A percentile compares a stretch with the other conserved stretches of the same genome.
Conservation (phyloP, 305 asterid genomes). For the Galium porrigens region DNA sequence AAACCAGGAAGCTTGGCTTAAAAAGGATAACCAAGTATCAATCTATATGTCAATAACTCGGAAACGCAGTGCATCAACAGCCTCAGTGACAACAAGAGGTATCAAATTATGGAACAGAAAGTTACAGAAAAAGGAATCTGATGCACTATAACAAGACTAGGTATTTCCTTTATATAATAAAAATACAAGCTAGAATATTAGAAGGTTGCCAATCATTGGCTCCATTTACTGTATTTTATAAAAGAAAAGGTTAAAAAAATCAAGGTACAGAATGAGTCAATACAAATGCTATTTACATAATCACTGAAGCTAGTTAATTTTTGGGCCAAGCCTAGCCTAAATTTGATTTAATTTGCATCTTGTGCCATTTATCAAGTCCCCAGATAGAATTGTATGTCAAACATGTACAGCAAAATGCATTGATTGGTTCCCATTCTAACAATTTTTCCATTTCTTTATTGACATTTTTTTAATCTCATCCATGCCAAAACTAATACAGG, state of each 20-base stretch:
- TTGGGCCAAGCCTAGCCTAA: neutral
- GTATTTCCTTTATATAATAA: neutral
- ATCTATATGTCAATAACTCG: neutral
- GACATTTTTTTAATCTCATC: neutral
- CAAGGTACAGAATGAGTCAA: no score
- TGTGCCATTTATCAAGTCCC: neutral
- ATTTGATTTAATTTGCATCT: neutral
- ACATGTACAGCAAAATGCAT: neutral
- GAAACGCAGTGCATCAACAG: neutral
- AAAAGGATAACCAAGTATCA: neutral
- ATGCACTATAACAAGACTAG: neutral
- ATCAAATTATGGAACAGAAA: neutral
- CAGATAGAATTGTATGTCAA: no score
- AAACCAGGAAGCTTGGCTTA: conserved; percentile 1
- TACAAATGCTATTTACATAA: neutral
- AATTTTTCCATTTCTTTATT: neutral
- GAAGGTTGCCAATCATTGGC: neutral
- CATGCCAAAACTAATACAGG: neutral
- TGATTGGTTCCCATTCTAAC: neutral
- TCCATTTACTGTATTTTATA: neutral
- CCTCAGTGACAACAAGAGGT: neutral
- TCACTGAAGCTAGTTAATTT: neutral
- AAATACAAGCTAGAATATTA: neutral
- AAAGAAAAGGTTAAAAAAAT: neutral
- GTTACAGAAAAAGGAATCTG: neutral